Conservation (phyloP, 2,329 filamentous ascomycete species). For the Magnaporthiopsis incrustans region DNA sequence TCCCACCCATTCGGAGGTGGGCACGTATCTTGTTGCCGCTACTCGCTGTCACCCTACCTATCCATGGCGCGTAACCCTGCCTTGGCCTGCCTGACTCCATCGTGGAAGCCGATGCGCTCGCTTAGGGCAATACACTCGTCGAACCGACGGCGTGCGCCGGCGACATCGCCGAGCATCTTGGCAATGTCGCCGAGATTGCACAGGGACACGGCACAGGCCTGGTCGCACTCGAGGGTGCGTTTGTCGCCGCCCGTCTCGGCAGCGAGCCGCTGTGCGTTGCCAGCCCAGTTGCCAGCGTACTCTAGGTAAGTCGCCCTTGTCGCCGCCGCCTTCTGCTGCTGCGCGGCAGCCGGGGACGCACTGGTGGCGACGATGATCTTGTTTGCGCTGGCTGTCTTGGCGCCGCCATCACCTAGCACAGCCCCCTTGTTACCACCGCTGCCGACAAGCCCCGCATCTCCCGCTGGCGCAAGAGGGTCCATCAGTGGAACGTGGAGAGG, state of each 20-base stretch:
- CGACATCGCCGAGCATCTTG: conserved; percentile 59
- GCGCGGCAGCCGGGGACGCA: conserved; percentile 2
- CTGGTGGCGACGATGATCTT: conserved; percentile 13
- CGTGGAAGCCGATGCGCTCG: conserved; percentile 41
- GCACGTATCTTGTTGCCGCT: no score
- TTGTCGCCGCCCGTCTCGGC: conserved; percentile 56
- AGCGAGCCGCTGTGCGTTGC: conserved; percentile 64
- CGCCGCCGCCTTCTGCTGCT: conserved; percentile 19
- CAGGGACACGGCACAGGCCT: conserved; percentile 74
- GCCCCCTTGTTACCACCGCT: background rate
- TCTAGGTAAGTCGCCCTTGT: conserved; percentile 56
- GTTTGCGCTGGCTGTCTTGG: conserved; percentile 10
- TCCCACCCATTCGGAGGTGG: background rate
- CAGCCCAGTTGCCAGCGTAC: conserved; percentile 69
- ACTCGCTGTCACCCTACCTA: background rate
- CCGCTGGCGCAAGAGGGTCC: conserved; percentile 8
- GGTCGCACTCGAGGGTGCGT: conserved; percentile 71
- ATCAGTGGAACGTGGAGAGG: conserved; percentile 29
- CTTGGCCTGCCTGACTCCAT: conserved; percentile 44
- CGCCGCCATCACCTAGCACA: conserved; percentile 6
- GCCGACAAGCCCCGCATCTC: no score
- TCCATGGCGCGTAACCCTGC: conserved; percentile 30
- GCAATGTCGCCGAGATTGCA: conserved; percentile 83
- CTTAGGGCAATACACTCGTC: conserved; percentile 58
- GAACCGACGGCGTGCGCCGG: conserved; percentile 61